These are phyloP conservation scores for Coemansia sp. DNA, from an alignment of 192 early-diverging fungal genomes.

Conservation along the genomic window DNA sequence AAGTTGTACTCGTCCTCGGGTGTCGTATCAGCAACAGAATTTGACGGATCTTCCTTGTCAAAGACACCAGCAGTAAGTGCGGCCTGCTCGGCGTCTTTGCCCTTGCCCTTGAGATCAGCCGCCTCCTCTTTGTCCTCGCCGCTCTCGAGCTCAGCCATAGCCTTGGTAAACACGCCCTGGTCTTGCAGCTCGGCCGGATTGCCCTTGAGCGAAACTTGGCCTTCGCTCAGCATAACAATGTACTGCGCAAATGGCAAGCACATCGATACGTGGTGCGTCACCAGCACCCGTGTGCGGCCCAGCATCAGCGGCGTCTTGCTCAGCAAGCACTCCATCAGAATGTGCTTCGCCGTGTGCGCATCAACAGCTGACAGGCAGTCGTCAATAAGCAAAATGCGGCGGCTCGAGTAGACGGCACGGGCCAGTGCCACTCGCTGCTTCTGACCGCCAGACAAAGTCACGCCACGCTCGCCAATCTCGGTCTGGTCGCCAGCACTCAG, in stretches of 20 bases:
- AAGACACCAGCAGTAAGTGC: conserved; percentile 2
- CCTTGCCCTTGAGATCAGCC: conserved; percentile 30
- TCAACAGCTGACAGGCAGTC: conserved; percentile 94
- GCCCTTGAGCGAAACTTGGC: conserved; percentile 56
- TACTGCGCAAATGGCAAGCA: conserved; percentile 50
- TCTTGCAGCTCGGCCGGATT: conserved; percentile 49
- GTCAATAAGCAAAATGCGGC: conserved; percentile 75
- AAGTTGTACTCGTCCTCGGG: conserved; percentile 31
- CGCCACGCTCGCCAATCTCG: conserved; percentile 88
- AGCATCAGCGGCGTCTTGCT: conserved; percentile 61
- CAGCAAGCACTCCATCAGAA: conserved; percentile 73
- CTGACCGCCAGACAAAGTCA: conserved; percentile 84
- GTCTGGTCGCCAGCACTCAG: conserved; percentile 86
- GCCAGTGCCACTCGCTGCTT: conserved; percentile 84
- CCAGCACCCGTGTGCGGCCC: conserved; percentile 79
- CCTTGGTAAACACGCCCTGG: conserved; percentile 40
- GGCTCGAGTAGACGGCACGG: conserved; percentile 77
- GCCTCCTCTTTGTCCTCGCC: conserved; percentile 25
- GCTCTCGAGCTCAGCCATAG: conserved; percentile 12
- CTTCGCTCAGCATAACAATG: conserved; percentile 64
- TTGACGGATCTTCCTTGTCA: neutral
- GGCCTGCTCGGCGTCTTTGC: conserved; percentile 10
- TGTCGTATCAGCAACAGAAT: conserved; percentile 11
- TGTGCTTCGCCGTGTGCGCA: conserved; percentile 83
- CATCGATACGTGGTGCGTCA: conserved; percentile 77